These are phyloP conservation scores for Lactarius hatsudake DNA, from an alignment of 768 basidiomycete species.

Conservation along the genomic window DNA sequence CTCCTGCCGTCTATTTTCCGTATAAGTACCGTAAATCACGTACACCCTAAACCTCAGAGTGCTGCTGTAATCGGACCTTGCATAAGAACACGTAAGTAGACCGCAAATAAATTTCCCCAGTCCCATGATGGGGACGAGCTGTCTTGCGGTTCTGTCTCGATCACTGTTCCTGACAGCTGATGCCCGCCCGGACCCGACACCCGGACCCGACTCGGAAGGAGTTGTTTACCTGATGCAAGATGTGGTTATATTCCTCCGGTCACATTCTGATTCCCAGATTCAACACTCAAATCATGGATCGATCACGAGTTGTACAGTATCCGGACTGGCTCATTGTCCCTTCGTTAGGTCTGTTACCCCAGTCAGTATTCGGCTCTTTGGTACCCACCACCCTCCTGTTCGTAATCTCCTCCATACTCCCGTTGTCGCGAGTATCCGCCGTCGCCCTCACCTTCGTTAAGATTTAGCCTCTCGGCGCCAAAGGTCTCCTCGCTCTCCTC, in stretches of 20 bases:
- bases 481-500: slow-evolving; percentile 45
- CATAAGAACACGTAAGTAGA: background rate
- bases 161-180: background rate
- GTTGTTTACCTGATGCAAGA: background rate
- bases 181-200: background rate
- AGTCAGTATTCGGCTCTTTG: slow-evolving; percentile 26
- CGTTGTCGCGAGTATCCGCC: slow-evolving; percentile 1
- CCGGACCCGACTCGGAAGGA: background rate
- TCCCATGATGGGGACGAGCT: background rate
- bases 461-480: slow-evolving; percentile 49
- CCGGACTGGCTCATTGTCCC: background rate
- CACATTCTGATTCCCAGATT: background rate
- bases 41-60: background rate
- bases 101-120: background rate
- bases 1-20: slow-evolving; percentile 31
- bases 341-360: no score
- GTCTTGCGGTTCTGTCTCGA: background rate
- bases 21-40: background rate
- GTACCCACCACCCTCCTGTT: background rate
- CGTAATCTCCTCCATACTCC: background rate
- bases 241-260: background rate
- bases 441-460: slow-evolving; percentile 37
- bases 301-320: background rate
- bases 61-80: no score
- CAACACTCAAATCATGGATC: background rate